Evolutionary conservation across 139 green algal species (phyloP), one percentile per base, ranked within the genome.

Genomic region (Penium margaritaceum): DNA sequence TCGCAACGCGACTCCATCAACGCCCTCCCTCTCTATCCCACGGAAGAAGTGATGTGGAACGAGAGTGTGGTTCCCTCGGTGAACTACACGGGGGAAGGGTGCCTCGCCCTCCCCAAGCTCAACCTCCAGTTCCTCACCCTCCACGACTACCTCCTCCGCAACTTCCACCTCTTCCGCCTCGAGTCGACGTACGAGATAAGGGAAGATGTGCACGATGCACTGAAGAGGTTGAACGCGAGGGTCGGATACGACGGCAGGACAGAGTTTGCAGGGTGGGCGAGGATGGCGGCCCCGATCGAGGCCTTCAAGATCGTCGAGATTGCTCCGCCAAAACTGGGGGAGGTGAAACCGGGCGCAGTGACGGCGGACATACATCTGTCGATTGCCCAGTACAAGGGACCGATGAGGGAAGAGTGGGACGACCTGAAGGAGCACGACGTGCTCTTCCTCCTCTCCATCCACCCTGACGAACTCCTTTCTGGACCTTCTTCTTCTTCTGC

Each of bases 111-210:
- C 63, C 93, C 93, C 32, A 96, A 96, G 81, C 87, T 99, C 33
- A 99, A 97, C 86, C 86, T 99, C 61, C 94, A 99, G 87, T 99
- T 98, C 82, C 87, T 99, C 19, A 96, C 90, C 0, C 76, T 89
- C 12, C 67, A 89, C 41, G 94, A 99, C 85, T 99, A 99, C 86
- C 85, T 99, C 63, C 85, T 97, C 63, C 85, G 94, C 75, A 96
- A 96, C 83, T 98, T 98, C 83, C 86, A 96, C 81, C 88, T 99
- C 30, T 97, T 96, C 81, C 86, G 90, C 46, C 81, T 97, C 73
- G 92, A 98, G 82, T 93, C 94, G 3, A 92, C 95, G 15, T 96
- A 97, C 70, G 94, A 97, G 83, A 92, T 99, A 38, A 79, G 93
- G 7, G 93, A 97, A 70, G 93, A 99, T 75, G 74, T 98, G 17